phyloP scores from a whole-genome alignment of 306 rosid species.

The Aeschynomene evenia region DNA sequence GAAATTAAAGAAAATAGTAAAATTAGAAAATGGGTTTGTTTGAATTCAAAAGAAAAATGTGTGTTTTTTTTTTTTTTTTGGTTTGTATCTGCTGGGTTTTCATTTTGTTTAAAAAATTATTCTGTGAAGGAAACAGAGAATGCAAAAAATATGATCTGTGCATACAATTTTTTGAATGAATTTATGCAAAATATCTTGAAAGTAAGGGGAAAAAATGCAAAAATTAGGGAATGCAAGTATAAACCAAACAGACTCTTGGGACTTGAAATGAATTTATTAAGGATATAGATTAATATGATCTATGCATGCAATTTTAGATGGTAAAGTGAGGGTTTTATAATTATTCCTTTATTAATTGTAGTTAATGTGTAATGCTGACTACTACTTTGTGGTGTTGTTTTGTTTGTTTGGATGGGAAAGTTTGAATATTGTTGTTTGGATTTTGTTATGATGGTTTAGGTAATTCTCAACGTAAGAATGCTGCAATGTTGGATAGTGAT shows the following conservation, averaged over 20 bases:
- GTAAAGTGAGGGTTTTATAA: slow-evolving; percentile 9
- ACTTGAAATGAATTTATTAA: neutral
- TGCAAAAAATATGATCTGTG: too few relatives aligned
- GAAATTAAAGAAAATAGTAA: too few relatives aligned
- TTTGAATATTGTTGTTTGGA: neutral
- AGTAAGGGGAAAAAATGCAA: too few relatives aligned
- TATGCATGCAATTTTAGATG: neutral
- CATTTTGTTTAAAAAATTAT: too few relatives aligned
- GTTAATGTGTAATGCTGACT: neutral
- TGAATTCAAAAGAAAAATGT: too few relatives aligned
- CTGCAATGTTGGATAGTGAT: slow-evolving; percentile 60
- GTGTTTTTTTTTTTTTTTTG: too few relatives aligned
- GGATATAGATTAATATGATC: neutral
- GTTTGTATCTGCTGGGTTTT: too few relatives aligned
- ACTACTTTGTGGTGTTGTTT: neutral
- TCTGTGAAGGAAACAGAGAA: too few relatives aligned
- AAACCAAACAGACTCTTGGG: neutral
- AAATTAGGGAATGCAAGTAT: too few relatives aligned
- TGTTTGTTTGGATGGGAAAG: neutral
- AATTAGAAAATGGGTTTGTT: too few relatives aligned
- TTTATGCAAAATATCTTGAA: too few relatives aligned
- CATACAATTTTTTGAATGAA: too few relatives aligned
- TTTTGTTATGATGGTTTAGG: slow-evolving; percentile 32
- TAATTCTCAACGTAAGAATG: slow-evolving; percentile 67
- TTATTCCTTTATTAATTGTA: neutral